Conservation (phyloP, 2,329 filamentous ascomycete species). For the Albifimbria verrucaria region DNA sequence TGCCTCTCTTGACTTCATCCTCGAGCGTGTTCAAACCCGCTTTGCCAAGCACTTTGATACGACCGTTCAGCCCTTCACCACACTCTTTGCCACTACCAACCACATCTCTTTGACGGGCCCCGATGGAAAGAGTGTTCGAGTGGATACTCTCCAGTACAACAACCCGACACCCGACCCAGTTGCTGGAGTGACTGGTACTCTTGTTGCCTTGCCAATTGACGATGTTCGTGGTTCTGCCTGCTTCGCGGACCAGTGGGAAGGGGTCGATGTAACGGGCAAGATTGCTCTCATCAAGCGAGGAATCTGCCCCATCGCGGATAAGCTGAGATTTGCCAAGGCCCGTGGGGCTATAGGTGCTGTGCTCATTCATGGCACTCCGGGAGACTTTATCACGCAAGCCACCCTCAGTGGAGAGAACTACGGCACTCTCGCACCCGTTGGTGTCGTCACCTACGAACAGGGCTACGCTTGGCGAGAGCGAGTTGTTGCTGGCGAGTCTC, state of each 20-base stretch:
- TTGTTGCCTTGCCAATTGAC: constrained; percentile 32
- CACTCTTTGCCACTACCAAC: constrained; percentile 37
- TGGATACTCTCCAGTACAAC: background rate
- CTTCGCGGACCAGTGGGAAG: constrained; percentile 37
- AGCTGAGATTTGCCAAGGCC: constrained; percentile 37
- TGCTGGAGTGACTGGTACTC: constrained; percentile 26
- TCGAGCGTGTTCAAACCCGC: constrained; percentile 3
- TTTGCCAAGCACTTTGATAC: constrained; percentile 36
- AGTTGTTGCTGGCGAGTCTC: constrained; percentile 23
- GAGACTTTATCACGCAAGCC: constrained; percentile 34
- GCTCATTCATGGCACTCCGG: constrained; percentile 58
- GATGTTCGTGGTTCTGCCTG: constrained; percentile 34
- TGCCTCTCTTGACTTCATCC: constrained; percentile 2
- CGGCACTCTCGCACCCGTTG: constrained; percentile 28
- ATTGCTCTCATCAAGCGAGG: constrained; percentile 44
- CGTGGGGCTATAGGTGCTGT: constrained; percentile 43
- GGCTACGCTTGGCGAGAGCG: constrained; percentile 28
- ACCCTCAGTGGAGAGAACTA: constrained; percentile 43
- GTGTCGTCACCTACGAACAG: constrained; percentile 26
- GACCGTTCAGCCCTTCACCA: constrained; percentile 34
- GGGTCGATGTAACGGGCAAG: constrained; percentile 38
- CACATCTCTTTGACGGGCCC: constrained; percentile 1
- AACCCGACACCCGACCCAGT: background rate
- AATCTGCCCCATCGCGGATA: constrained; percentile 36
- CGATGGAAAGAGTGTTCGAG: background rate